Percentiles rank a stretch among this genome's conserved stretches.
phyloP scores from a whole-genome alignment of 495 filamentous ascomycete species.

The Xylaria nigripes region DNA sequence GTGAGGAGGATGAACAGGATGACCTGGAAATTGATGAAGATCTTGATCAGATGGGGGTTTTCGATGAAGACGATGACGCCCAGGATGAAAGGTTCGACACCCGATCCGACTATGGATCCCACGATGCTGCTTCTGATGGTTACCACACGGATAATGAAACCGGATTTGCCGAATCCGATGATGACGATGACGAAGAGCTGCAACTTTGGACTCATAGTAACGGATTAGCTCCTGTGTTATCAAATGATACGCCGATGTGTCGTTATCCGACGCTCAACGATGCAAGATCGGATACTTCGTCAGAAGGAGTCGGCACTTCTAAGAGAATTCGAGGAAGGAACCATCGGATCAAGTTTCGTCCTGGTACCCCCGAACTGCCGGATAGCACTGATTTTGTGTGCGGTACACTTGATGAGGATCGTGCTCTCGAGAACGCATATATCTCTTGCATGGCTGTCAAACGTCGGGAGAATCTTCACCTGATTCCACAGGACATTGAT shows the following conservation, averaged over 20 bases:
- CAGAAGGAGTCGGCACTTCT: conserved; percentile 14
- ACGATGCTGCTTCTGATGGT: conserved; percentile 61
- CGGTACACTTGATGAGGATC: conserved; percentile 92
- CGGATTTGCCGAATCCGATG: conserved; percentile 85
- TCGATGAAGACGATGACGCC: conserved; percentile 34
- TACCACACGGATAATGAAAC: conserved; percentile 95
- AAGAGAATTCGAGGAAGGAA: conserved; percentile 22
- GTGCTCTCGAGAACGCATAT: conserved; percentile 86
- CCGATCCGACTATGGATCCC: conserved; percentile 52
- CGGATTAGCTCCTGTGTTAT: conserved; percentile 38
- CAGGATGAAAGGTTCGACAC: conserved; percentile 35
- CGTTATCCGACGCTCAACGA: conserved; percentile 34
- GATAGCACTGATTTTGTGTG: conserved; percentile 98
- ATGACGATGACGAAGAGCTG: conserved; percentile 68
- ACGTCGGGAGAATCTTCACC: conserved; percentile 65
- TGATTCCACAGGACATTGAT: conserved; percentile 90
- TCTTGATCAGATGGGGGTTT: conserved; percentile 23
- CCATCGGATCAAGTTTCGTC: conserved; percentile 51
- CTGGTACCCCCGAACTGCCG: conserved; percentile 73
- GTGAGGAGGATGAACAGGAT: conserved; percentile 44
- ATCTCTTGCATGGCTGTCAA: conserved; percentile 75
- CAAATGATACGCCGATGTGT: conserved; percentile 28
- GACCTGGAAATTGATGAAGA: conserved; percentile 42
- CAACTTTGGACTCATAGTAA: conserved; percentile 67
- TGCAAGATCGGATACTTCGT: conserved; percentile 35